Conservation (phyloP, 768 basidiomycete genomes). For the Xerocomellus chrysenteron region DNA sequence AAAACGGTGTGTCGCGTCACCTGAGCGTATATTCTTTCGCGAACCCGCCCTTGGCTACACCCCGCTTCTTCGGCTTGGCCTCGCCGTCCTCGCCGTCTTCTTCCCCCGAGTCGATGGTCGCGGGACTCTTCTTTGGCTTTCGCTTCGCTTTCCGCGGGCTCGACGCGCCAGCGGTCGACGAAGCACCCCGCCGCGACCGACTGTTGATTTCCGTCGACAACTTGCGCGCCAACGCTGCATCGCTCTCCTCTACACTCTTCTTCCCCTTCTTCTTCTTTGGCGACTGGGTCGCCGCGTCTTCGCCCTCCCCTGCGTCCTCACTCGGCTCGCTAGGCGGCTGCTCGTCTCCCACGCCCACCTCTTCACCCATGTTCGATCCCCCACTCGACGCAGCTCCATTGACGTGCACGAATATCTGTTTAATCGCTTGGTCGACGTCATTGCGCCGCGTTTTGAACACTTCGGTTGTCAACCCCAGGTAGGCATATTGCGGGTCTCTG, state of each 20-base stretch:
- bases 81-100: conserved; percentile 45
- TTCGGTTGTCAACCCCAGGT: conserved; percentile 53
- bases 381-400: conserved; percentile 34
- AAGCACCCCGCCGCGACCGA: conserved; percentile 48
- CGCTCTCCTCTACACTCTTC: conserved; percentile 53
- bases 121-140: conserved; percentile 53
- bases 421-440: conserved; percentile 69
- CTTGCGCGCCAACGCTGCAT: conserved; percentile 70
- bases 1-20: conserved; percentile 34
- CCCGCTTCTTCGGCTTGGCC: conserved; percentile 50
- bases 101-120: conserved; percentile 47
- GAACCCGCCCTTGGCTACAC: conserved; percentile 68
- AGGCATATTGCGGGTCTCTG: conserved; percentile 34
- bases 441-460: conserved; percentile 64
- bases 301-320: conserved; percentile 9
- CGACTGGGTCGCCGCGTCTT: conserved; percentile 19
- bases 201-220: conserved; percentile 70
- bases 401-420: conserved; percentile 60
- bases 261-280: conserved; percentile 47
- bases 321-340: conserved; percentile 12
- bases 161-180: conserved; percentile 35
- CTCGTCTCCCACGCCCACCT: conserved; percentile 21
- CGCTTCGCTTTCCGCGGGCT: conserved; percentile 47
- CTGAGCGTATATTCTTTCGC: conserved; percentile 75
- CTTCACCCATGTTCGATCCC: conserved; percentile 16